phyloP scores from a whole-genome alignment of 2,329 filamentous ascomycete species.

The Phialophora macrospora region DNA sequence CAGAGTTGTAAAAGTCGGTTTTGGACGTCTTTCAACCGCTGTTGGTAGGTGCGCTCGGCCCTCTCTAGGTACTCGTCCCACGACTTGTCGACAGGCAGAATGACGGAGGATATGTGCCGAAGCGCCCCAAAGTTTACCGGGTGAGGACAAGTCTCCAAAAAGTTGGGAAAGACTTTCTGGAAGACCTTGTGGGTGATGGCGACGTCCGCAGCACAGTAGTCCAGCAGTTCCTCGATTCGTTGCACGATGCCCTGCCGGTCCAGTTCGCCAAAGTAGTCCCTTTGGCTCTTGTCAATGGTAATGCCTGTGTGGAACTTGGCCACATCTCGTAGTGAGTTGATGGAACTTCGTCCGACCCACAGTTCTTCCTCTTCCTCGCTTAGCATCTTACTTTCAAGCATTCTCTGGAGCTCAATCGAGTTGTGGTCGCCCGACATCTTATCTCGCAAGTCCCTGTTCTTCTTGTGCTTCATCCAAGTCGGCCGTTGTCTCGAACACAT shows the following conservation, averaged over 20 bases:
- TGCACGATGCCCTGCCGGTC: conserved; percentile 71
- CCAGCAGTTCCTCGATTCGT: conserved; percentile 79
- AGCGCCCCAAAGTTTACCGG: conserved; percentile 96
- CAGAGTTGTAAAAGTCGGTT: conserved; percentile 74
- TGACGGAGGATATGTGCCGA: conserved; percentile 89
- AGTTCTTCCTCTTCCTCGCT: conserved; percentile 88
- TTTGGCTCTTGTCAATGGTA: conserved; percentile 83
- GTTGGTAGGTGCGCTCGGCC: conserved; percentile 82
- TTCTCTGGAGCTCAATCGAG: conserved; percentile 69
- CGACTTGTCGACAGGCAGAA: conserved; percentile 82
- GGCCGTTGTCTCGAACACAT: conserved; percentile 98
- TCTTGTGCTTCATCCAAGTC: conserved; percentile 96
- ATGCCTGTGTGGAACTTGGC: conserved; percentile 95
- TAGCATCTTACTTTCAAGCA: conserved; percentile 70
- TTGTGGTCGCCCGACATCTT: conserved; percentile 74
- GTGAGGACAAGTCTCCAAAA: conserved; percentile 87
- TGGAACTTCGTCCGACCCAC: conserved; percentile 91
- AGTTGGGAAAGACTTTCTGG: conserved; percentile 87
- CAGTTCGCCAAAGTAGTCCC: conserved; percentile 84
- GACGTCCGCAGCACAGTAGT: conserved; percentile 96
- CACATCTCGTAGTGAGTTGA: conserved; percentile 93
- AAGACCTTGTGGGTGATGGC: conserved; percentile 93
- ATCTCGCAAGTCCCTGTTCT: conserved; percentile 82
- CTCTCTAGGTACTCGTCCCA: conserved; percentile 86
- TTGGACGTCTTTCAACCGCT: conserved; percentile 76